Evolutionary conservation across 1,284 basidiomycete genomes (phyloP).

Genomic region (Agroathelia rolfsii): DNA sequence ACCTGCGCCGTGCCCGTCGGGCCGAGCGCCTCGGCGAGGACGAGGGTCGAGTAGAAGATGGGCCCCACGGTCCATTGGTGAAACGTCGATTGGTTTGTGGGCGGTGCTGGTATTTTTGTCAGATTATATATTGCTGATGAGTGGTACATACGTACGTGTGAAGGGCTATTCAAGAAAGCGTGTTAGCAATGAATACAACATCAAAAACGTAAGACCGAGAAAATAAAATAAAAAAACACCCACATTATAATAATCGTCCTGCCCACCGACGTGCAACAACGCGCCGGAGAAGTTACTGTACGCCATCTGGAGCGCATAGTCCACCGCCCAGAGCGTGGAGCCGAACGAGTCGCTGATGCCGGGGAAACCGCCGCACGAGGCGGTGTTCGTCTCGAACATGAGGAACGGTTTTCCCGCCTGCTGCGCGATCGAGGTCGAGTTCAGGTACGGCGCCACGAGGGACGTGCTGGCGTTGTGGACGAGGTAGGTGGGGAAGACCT

Average conservation of each 20-base stretch:
- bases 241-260: constrained; percentile 28
- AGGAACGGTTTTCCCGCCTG: constrained; percentile 40
- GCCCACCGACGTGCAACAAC: constrained; percentile 31
- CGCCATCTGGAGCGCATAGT: constrained; percentile 23
- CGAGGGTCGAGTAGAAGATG: constrained; percentile 41
- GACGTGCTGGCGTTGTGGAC: constrained; percentile 39
- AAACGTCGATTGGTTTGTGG: constrained; percentile 31
- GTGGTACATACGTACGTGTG: constrained; percentile 20
- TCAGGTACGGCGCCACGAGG: constrained; percentile 42
- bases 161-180: constrained; percentile 14
- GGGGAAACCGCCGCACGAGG: constrained; percentile 45
- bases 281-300: constrained; percentile 26
- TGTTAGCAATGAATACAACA: not conserved
- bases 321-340: constrained; percentile 30
- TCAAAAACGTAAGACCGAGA: too few species aligned
- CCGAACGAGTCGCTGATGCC: constrained; percentile 43
- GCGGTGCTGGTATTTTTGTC: constrained; percentile 21
- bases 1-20: constrained; percentile 32
- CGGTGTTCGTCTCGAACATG: constrained; percentile 47
- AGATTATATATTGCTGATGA: not conserved
- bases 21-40: constrained; percentile 42
- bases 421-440: constrained; percentile 35
- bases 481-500: constrained; percentile 45
- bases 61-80: constrained; percentile 33
- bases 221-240: constrained; percentile 4